Evolutionary conservation across 2,329 filamentous ascomycete genomes (phyloP), one percentile per base, ranked within the genome.

Genomic region (Myotisia sp.): DNA sequence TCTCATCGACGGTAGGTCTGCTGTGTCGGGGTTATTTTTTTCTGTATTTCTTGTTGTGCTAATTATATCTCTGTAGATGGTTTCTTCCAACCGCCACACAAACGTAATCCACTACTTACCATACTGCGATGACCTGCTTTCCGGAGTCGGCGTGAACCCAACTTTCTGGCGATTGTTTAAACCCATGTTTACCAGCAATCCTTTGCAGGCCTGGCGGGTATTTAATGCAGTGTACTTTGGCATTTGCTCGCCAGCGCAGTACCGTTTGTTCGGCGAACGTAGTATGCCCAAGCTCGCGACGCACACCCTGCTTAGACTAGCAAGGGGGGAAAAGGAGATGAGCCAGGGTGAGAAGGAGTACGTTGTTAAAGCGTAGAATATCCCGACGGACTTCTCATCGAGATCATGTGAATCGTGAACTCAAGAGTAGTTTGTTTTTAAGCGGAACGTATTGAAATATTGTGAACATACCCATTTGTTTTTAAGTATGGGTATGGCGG

Each of bases 141-240:
- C 37, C 21, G 53, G 54, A 9, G 42, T 59, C 3, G 53, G 52
- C 9, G 51, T 55, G 1, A 45, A 41, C 7, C 55, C 56, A 2
- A 50, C 48, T 0, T 44, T 57, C 2, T 37, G 44, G 4, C 46
- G 42, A 23, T 42, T 58, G 3, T 32, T 56, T 8, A 37, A 36
- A 3, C 42, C 39, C 4, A 37, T 54, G 3, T 47, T 54, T 33
- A 46, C 38, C 41, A 44, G 17, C 5, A 45, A 39, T n/a, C 54
- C 52, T 4, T 33, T 44, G 26, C 37, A 35, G n/a, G 47, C 51
- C 1, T 33, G 53, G 13, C 41, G 39, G 12, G 42, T 56, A 3
- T 39, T 58, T 13, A 45, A 41, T 7, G 48, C 51, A 2, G 52
- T 59, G 20, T 58, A 56, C 42, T 56, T 58, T 33, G 51, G 54